A percentile compares a stretch with the other conserved stretches of the same genome.
These are phyloP conservation scores for Cymbopogon flexuosus DNA, from an alignment of 202 grass and related monocot species.

Conservation along the genomic window DNA sequence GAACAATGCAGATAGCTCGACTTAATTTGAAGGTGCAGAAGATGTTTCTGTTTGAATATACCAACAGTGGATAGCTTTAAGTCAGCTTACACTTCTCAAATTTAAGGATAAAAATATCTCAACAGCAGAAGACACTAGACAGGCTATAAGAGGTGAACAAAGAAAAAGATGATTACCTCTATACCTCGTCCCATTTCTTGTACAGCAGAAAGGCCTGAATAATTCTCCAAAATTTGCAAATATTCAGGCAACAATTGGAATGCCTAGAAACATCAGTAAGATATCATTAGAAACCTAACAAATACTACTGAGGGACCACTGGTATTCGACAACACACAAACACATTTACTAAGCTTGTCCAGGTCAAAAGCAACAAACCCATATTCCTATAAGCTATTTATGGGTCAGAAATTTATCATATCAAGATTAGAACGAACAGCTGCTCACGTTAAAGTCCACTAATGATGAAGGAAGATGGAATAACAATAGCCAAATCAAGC, in stretches of 20 bases:
- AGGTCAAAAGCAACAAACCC: constrained; percentile 10
- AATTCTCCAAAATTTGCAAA: constrained; percentile 99
- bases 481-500: constrained; percentile 10
- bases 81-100: not conserved
- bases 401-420: constrained; percentile 4
- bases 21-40: constrained; percentile 13
- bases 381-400: constrained; percentile 5
- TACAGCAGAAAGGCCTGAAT: constrained; percentile 69
- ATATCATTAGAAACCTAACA: constrained; percentile 41
- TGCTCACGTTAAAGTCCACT: constrained; percentile 20
- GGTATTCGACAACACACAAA: constrained; percentile 21
- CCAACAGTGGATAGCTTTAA: constrained; percentile 22
- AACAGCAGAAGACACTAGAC: not conserved
- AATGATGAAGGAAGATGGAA: not conserved
- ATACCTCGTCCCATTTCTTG: constrained; percentile 87
- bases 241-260: constrained; percentile 94
- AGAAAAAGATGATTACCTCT: constrained; percentile 54
- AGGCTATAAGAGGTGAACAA: not conserved
- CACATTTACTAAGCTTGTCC: not conserved
- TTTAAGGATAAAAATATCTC: constrained; percentile 7
- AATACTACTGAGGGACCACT: constrained; percentile 11
- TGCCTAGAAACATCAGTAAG: constrained; percentile 59
- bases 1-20: constrained; percentile 15
- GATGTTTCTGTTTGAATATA: constrained; percentile 7
- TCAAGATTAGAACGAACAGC: not conserved